phyloP scores from a whole-genome alignment of 2,329 filamentous ascomycete species.

The Huntiella moniliformis region DNA sequence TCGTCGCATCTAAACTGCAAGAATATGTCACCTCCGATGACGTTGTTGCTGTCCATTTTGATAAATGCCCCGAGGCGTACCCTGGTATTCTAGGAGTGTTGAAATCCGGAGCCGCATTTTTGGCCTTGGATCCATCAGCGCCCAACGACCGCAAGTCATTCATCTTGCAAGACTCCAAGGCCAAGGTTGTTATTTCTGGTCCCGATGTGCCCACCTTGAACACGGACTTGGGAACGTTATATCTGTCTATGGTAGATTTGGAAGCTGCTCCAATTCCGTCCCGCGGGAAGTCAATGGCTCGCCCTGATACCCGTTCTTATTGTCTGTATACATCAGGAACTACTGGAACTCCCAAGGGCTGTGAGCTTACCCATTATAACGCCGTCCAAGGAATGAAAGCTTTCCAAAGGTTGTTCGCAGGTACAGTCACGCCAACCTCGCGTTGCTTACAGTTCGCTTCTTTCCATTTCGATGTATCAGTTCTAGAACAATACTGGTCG shows the following conservation, averaged over 20 bases:
- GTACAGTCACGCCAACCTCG: slow-evolving; percentile 53
- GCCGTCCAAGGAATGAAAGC: slow-evolving; percentile 76
- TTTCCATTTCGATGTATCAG: slow-evolving; percentile 85
- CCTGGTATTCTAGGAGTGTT: slow-evolving; percentile 66
- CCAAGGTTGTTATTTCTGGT: slow-evolving; percentile 43
- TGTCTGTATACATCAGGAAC: slow-evolving; percentile 79
- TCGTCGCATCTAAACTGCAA: slow-evolving; percentile 46
- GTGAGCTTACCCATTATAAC: slow-evolving; percentile 75
- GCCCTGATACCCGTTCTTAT: slow-evolving; percentile 47
- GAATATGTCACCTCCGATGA: slow-evolving; percentile 31
- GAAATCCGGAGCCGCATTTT: slow-evolving; percentile 64
- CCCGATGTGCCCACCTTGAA: slow-evolving; percentile 4
- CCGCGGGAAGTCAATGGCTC: not conserved
- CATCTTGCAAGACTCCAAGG: slow-evolving; percentile 55
- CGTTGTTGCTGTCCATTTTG: slow-evolving; percentile 61
- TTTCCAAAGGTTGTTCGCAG: slow-evolving; percentile 59
- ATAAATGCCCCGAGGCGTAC: slow-evolving; percentile 70
- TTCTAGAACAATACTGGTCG: slow-evolving; percentile 87
- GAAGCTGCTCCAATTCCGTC: not conserved
- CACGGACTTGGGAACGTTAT: slow-evolving; percentile 17
- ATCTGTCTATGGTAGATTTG: slow-evolving; percentile 19
- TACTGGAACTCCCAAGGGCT: slow-evolving; percentile 73
- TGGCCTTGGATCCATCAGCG: slow-evolving; percentile 60
- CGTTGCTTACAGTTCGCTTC: slow-evolving; percentile 87
- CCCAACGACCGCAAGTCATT: slow-evolving; percentile 57